phyloP scores from a whole-genome alignment of 306 rosid species.

The Gleditsia sinensis region DNA sequence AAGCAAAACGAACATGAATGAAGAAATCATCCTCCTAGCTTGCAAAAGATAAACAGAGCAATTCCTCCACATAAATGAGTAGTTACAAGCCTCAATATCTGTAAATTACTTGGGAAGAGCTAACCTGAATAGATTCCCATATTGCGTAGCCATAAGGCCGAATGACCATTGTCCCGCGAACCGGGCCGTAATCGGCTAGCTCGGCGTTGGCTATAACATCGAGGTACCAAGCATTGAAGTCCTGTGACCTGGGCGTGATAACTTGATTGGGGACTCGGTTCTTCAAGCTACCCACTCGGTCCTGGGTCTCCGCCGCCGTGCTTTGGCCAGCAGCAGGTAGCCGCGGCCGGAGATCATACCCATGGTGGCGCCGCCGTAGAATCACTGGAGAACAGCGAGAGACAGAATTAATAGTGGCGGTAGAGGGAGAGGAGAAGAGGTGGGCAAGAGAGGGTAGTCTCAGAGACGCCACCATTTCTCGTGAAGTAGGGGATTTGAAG shows the following conservation, averaged over 20 bases:
- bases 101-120: background rate
- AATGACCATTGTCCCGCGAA: slow-evolving; percentile 97
- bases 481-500: background rate
- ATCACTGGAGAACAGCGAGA: slow-evolving; percentile 41
- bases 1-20: background rate
- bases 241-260: slow-evolving; percentile 88
- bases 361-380: slow-evolving; percentile 43
- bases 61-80: background rate
- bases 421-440: slow-evolving; percentile 52
- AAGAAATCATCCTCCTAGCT: background rate
- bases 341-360: slow-evolving; percentile 1
- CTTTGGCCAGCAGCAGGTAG: slow-evolving; percentile 44
- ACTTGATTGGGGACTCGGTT: slow-evolving; percentile 60
- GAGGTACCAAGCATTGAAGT: slow-evolving; percentile 95
- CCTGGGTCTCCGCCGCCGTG: slow-evolving; percentile 48
- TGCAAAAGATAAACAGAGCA: background rate
- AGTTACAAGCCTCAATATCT: background rate
- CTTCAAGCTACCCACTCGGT: slow-evolving; percentile 53
- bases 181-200: slow-evolving; percentile 99
- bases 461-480: slow-evolving; percentile 54
- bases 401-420: slow-evolving; percentile 8
- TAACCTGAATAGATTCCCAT: slow-evolving; percentile 96
- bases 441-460: slow-evolving; percentile 73
- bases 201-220: slow-evolving; percentile 84
- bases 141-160: slow-evolving; percentile 97